phyloP scores from a whole-genome alignment of 805 yeast genomes.

The Zygosaccharomyces rouxii region DNA sequence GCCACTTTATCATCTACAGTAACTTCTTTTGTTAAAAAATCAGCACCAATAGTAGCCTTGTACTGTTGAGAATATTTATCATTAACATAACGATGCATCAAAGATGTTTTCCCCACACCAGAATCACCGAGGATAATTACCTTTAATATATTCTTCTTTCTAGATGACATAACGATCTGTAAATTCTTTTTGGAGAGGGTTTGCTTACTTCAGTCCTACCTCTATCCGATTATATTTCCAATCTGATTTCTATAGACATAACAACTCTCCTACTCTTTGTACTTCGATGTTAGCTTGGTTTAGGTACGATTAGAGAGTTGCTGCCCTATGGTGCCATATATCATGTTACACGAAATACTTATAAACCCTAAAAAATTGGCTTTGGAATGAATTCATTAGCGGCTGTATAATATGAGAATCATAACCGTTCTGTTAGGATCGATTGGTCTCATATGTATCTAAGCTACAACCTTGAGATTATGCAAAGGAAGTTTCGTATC shows the following conservation, averaged over 20 bases:
- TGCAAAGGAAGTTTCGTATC: no score
- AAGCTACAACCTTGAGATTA: no score
- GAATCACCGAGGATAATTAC: slow-evolving; percentile 95
- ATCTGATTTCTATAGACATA: no score
- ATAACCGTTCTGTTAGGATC: no score
- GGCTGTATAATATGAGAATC: no score
- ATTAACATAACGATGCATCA: slow-evolving; percentile 96
- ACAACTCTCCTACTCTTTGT: neutral
- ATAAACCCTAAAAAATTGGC: no score
- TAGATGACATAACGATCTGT: slow-evolving; percentile 30
- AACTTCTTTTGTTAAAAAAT: slow-evolving; percentile 88
- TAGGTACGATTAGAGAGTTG: neutral
- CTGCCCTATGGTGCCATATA: no score
- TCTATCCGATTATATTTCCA: neutral
- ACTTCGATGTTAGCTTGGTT: neutral
- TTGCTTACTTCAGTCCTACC: neutral
- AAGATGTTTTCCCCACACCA: slow-evolving; percentile 95
- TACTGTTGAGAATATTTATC: slow-evolving; percentile 92
- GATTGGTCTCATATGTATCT: no score
- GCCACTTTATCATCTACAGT: slow-evolving; percentile 58
- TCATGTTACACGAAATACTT: no score
- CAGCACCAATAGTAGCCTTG: slow-evolving; percentile 98
- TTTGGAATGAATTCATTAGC: no score
- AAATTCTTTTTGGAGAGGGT: neutral
- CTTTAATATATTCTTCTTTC: slow-evolving; percentile 73